Evolutionary conservation across 2,329 filamentous ascomycete species (phyloP), one percentile per base, ranked within the genome.

Genomic region (Clonostachys byssicola): DNA sequence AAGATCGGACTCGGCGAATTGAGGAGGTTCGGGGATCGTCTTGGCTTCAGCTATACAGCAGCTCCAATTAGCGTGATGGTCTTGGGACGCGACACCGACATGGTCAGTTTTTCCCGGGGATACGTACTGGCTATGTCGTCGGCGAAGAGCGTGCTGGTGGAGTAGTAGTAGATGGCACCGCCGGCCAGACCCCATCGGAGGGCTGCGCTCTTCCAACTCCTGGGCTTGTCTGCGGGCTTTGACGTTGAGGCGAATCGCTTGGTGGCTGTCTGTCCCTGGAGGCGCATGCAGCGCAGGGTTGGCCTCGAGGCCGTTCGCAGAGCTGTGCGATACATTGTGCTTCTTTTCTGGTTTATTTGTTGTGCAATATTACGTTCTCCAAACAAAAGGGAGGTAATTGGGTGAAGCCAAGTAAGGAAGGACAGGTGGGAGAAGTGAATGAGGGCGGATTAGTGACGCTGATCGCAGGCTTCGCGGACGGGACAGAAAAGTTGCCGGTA

Each of bases 151-250:
- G 84, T 80, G 60, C 86, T 92, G 8, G 91, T 96, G 73, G 91
- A 95, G 68, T 97, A 99, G 69, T 89, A 96, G 72, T 97, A 99
- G 44, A 97, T 72, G 42, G 86, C 83, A 17, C 79, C 89, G 49
- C 74, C 77, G 1, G 89, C 92, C 47, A 94, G 63, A 54, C 83
- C 89, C 81, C 90, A 86, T 72, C 92, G 80, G 58, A 81, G 64
- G 5, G 77, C 77, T 45, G 83, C 77, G 65, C 83, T 86, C 78
- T 92, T 95, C 88, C 89, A 96, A 63, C 84, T 88, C 64, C 89
- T 75, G 58, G 82, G 82, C 71, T 83, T 88, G 60, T 81, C 73
- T 54, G 81, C 75, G 5, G 86, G 64, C 12, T 62, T 50, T 7
- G 70, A 62, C 47, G 80, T 80, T 47, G 80, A 80, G 52, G 74